phyloP scores from a whole-genome alignment of 2,329 filamentous ascomycete genomes.

The Truncatella angustata region DNA sequence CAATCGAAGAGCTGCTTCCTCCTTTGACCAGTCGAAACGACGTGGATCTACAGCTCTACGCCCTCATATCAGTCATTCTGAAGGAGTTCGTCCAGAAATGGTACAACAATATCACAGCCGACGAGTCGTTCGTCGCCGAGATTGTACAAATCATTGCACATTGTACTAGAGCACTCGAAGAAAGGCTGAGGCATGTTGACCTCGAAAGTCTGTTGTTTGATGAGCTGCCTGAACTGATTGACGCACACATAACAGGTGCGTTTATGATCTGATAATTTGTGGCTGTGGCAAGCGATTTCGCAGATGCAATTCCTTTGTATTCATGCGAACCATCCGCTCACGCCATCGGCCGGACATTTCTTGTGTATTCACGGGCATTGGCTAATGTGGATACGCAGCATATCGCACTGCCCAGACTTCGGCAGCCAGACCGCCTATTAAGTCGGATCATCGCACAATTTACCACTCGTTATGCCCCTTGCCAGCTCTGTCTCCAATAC shows the following conservation, averaged over 20 bases:
- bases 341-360: background rate
- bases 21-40: constrained; percentile 93
- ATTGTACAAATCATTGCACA: constrained; percentile 89
- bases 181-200: constrained; percentile 79
- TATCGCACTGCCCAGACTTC: constrained; percentile 67
- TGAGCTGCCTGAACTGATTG: constrained; percentile 79
- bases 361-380: background rate
- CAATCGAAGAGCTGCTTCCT: constrained; percentile 80
- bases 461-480: constrained; percentile 85
- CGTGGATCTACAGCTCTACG: constrained; percentile 90
- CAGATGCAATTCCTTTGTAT: no score
- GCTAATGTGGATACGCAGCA: constrained; percentile 46
- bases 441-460: constrained; percentile 62
- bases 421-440: constrained; percentile 56
- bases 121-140: constrained; percentile 84
- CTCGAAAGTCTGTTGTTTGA: constrained; percentile 80
- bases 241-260: constrained; percentile 76
- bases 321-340: background rate
- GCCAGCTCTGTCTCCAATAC: constrained; percentile 76
- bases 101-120: constrained; percentile 90
- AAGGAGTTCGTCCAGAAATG: constrained; percentile 89
- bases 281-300: constrained; percentile 13
- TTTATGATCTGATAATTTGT: constrained; percentile 5
- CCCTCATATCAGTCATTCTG: constrained; percentile 83
- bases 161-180: constrained; percentile 82